Evolutionary conservation across 345 rosid genomes (phyloP).

Genomic region (Gossypium bickii): DNA sequence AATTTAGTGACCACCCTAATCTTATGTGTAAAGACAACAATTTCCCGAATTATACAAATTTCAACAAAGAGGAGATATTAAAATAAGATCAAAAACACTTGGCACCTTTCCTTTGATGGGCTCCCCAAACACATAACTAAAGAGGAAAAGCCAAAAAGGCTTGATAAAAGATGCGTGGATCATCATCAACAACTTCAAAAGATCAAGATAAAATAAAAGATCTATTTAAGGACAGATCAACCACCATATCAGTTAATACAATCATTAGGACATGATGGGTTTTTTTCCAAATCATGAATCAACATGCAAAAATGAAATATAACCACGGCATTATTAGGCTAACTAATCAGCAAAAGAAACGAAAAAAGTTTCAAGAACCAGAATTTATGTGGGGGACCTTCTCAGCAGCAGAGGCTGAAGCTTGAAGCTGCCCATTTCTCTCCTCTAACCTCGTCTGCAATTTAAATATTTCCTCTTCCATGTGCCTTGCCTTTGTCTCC

Average conservation of each 20-base stretch:
- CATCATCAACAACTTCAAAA: neutral
- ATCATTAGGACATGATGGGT: neutral
- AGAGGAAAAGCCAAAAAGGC: slow-evolving; percentile 24
- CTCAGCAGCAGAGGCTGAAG: slow-evolving; percentile 60
- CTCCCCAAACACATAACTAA: slow-evolving; percentile 29
- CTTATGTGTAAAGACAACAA: neutral
- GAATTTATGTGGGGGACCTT: slow-evolving; percentile 47
- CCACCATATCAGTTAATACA: slow-evolving; percentile 8
- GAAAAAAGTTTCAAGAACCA: neutral
- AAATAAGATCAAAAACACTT: slow-evolving; percentile 2
- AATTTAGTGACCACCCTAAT: neutral
- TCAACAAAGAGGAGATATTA: slow-evolving; percentile 6
- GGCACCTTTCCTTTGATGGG: slow-evolving; percentile 22
- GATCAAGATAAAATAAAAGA: slow-evolving; percentile 10
- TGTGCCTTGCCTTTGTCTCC: slow-evolving; percentile 57
- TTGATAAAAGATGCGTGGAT: slow-evolving; percentile 16
- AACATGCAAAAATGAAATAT: slow-evolving; percentile 5
- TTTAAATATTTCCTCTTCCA: slow-evolving; percentile 54
- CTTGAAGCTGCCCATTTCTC: slow-evolving; percentile 54
- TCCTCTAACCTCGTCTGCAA: slow-evolving; percentile 54
- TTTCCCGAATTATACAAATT: slow-evolving; percentile 5
- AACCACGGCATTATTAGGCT: neutral
- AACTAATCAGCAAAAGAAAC: neutral
- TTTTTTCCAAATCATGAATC: slow-evolving; percentile 13
- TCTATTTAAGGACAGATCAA: neutral